phyloP scores from a whole-genome alignment of 1,139 yeast genomes.

The Suhomyces coccinellae region DNA sequence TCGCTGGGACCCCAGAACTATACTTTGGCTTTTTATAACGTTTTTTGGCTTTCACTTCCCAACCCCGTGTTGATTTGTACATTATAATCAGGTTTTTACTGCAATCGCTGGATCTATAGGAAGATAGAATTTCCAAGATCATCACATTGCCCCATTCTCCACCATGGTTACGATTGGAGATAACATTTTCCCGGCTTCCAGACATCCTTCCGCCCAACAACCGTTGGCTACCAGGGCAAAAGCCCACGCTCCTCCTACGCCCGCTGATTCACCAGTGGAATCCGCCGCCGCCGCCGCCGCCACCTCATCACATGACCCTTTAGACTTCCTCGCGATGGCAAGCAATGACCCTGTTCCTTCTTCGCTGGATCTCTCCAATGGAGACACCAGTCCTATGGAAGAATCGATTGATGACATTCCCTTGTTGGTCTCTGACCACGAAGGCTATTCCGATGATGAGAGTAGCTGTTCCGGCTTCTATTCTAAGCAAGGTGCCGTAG shows the following conservation, averaged over 20 bases:
- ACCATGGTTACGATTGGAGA: conserved; percentile 21
- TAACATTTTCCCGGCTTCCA: conserved; percentile 11
- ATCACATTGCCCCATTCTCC: conserved; percentile 2
- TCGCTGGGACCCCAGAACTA: conserved; percentile 3
- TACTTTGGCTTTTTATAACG: conserved; percentile 3
- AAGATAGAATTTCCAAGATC: conserved; percentile 13
- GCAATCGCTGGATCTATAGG: conserved; percentile 4
- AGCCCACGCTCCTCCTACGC: conserved; percentile 8
- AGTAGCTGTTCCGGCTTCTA: conserved; percentile 14
- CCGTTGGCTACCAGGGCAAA: conserved; percentile 2
- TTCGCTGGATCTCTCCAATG: conserved; percentile 13
- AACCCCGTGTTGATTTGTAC: conserved; percentile 4
- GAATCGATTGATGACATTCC: conserved; percentile 27
- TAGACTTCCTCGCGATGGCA: conserved; percentile 10
- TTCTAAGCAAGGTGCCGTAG: conserved; percentile 4
- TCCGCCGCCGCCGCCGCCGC: neutral
- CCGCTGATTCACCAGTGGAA: conserved; percentile 7
- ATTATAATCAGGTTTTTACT: neutral
- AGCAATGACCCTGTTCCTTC: neutral
- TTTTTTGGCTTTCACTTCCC: conserved; percentile 4
- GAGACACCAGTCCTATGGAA: conserved; percentile 11
- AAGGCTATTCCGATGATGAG: conserved; percentile 30
- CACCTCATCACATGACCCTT: conserved; percentile 9
- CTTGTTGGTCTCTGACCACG: conserved; percentile 32
- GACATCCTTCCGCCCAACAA: conserved; percentile 6